A percentile compares a stretch with the other conserved stretches of the same genome.
phyloP scores from a whole-genome alignment of 1,284 basidiomycete genomes.

The Cerrena zonata region DNA sequence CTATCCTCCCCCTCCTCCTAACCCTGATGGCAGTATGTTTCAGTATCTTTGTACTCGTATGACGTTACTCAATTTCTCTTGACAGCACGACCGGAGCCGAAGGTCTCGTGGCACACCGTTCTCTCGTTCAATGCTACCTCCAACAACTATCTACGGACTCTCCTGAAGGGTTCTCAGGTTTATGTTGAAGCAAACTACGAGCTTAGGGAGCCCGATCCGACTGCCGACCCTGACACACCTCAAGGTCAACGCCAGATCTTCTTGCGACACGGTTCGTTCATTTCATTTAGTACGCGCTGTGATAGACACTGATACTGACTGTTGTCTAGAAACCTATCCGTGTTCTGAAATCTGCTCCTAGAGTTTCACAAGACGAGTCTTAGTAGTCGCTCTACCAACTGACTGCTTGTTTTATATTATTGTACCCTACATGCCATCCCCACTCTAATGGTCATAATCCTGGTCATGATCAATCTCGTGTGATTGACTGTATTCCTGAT shows the following conservation, averaged over 20 bases:
- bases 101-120: slow-evolving; percentile 69
- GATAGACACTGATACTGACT: slow-evolving; percentile 6
- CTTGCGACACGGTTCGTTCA: slow-evolving; percentile 61
- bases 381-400: neutral
- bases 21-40: slow-evolving; percentile 55
- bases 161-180: slow-evolving; percentile 66
- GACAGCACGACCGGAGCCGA: slow-evolving; percentile 47
- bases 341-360: slow-evolving; percentile 19
- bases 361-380: slow-evolving; percentile 8
- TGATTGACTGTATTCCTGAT: slow-evolving; percentile 9
- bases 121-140: slow-evolving; percentile 58
- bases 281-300: no score
- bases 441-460: slow-evolving; percentile 17
- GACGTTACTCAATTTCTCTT: slow-evolving; percentile 1
- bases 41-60: neutral
- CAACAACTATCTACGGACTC: slow-evolving; percentile 55
- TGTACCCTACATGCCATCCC: neutral
- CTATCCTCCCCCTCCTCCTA: slow-evolving; percentile 50
- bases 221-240: slow-evolving; percentile 56
- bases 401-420: neutral
- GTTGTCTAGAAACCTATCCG: slow-evolving; percentile 26
- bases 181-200: slow-evolving; percentile 75
- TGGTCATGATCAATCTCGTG: slow-evolving; percentile 4
- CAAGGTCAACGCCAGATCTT: slow-evolving; percentile 75
- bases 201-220: slow-evolving; percentile 60